A percentile compares a stretch with the other conserved stretches of the same genome.
Evolutionary conservation across 2,329 filamentous ascomycete genomes (phyloP).

Genomic region (Fusarium sp.): DNA sequence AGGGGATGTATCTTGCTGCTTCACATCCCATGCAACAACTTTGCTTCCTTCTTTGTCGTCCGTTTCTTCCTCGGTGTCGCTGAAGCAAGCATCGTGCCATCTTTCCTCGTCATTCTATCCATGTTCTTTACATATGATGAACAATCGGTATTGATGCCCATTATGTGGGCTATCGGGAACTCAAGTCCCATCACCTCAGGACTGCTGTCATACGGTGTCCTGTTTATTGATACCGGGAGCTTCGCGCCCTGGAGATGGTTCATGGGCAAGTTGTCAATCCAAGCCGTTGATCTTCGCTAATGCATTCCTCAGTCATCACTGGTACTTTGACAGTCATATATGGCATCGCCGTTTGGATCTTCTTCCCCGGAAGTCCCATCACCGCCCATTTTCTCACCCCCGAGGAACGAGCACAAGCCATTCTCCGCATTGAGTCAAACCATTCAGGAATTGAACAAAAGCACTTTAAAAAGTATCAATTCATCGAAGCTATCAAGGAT

Average conservation of each 20-base stretch:
- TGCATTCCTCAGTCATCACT: not conserved
- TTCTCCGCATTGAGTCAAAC: not conserved
- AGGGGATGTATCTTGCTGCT: not conserved
- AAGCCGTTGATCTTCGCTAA: not conserved
- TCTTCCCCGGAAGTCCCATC: not conserved
- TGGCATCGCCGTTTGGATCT: not conserved
- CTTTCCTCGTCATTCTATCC: not conserved
- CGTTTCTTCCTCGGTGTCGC: not conserved
- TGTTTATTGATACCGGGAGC: not conserved
- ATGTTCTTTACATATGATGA: slow-evolving; percentile 6
- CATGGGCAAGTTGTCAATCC: not conserved
- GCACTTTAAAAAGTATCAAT: slow-evolving; percentile 13
- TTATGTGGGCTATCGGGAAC: slow-evolving; percentile 1
- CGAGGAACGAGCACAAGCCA: not conserved
- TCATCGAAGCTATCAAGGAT: slow-evolving; percentile 15
- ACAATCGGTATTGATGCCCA: not conserved
- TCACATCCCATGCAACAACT: slow-evolving; percentile 2
- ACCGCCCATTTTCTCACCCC: slow-evolving; percentile 3
- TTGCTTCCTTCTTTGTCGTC: not conserved
- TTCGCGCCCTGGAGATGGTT: not conserved
- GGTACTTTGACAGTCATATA: not conserved
- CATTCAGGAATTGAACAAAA: slow-evolving; percentile 7
- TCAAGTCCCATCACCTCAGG: not conserved
- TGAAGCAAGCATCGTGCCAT: not conserved
- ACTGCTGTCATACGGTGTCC: not conserved